Conservation (phyloP, 495 filamentous ascomycete species). For the Xylaria nigripes region DNA sequence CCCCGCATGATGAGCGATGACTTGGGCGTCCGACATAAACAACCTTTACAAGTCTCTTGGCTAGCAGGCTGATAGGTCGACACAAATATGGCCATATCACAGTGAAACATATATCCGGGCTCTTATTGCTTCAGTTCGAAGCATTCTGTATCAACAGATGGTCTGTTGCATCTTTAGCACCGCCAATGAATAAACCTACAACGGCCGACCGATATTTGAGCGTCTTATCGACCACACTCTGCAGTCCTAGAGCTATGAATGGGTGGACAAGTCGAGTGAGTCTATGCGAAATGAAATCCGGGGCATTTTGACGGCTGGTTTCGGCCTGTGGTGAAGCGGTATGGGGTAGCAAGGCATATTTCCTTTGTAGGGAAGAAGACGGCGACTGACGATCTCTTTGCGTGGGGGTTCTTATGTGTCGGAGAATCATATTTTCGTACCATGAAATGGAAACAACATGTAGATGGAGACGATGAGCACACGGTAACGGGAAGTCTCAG, state of each 20-base stretch:
- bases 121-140: neutral
- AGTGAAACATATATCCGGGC: neutral
- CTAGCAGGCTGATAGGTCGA: neutral
- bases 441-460: neutral
- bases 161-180: neutral
- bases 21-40: conserved; percentile 19
- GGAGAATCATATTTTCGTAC: neutral
- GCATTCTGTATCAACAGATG: neutral
- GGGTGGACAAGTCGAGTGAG: neutral
- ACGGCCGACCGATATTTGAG: neutral
- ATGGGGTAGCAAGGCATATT: neutral
- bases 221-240: neutral
- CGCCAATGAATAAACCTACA: neutral
- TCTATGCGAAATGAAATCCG: neutral
- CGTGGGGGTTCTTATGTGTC: neutral
- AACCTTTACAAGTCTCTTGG: neutral
- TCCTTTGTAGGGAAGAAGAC: conserved; percentile 1
- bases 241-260: neutral
- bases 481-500: conserved; percentile 1
- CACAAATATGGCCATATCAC: neutral
- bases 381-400: conserved; percentile 1
- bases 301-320: neutral
- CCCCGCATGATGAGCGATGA: conserved; percentile 16
- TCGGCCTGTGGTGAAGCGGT: neutral
- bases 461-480: conserved; percentile 4